Evolutionary conservation across 169 alveolate genomes (phyloP).

Genomic region (Plasmodium sp.): DNA sequence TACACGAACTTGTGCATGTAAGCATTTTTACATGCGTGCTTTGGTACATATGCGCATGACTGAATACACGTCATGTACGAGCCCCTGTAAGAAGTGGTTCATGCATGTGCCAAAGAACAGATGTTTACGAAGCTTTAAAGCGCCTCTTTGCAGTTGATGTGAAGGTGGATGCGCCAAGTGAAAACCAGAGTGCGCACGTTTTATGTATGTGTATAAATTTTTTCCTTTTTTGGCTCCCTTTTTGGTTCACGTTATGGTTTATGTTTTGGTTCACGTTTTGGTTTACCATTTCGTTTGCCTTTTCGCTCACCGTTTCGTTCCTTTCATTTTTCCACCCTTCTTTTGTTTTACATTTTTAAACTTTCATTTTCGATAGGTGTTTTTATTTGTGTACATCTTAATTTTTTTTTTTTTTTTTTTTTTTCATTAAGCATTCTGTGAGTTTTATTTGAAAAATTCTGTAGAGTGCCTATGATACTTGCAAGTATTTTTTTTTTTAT

Average conservation of each 20-base stretch:
- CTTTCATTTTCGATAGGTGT: not conserved
- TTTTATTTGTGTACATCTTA: slow-evolving; percentile 6
- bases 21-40: not conserved
- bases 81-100: not conserved
- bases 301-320: not conserved
- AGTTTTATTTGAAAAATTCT: slow-evolving; percentile 43
- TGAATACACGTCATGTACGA: not conserved
- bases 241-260: not conserved
- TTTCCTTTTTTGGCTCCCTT: not conserved
- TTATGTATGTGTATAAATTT: not conserved
- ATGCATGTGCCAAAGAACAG: not conserved
- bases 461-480: slow-evolving; percentile 25
- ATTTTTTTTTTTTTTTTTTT: slow-evolving; percentile 9
- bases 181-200: not conserved
- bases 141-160: not conserved
- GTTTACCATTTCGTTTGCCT: not conserved
- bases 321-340: not conserved
- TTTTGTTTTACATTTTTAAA: slow-evolving; percentile 19
- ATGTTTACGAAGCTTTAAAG: not conserved
- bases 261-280: no score
- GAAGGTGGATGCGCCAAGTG: not conserved
- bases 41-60: not conserved
- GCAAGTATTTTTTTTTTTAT: slow-evolving; percentile 4
- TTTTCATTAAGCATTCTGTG: not conserved
- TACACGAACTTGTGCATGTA: not conserved